These are phyloP conservation scores for Aspergillus wentii DNA, from an alignment of 495 filamentous ascomycete genomes.

Conservation along the genomic window DNA sequence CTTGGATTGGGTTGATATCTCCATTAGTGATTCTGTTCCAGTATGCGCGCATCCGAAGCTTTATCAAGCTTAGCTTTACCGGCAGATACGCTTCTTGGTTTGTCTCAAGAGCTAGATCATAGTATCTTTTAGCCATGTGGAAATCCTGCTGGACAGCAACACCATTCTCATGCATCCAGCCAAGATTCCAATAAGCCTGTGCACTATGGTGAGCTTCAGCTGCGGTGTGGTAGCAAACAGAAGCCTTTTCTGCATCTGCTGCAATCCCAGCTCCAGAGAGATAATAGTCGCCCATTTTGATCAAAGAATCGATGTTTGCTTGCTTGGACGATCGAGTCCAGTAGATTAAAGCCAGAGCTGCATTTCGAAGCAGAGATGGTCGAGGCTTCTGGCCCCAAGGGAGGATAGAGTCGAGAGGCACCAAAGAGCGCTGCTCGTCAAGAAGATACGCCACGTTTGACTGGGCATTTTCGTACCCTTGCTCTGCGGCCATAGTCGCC, in stretches of 20 bases:
- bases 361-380: constrained; percentile 58
- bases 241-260: constrained; percentile 78
- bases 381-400: constrained; percentile 34
- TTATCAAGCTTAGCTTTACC: constrained; percentile 81
- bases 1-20: constrained; percentile 81
- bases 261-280: constrained; percentile 68
- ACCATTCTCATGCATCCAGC: constrained; percentile 99
- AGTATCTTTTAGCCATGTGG: constrained; percentile 93
- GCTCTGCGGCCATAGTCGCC: constrained; percentile 91
- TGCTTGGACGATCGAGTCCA: constrained; percentile 97
- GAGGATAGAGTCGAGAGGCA: constrained; percentile 44
- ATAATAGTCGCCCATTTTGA: constrained; percentile 99
- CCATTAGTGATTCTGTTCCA: constrained; percentile 94
- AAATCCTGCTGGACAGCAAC: constrained; percentile 92
- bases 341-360: constrained; percentile 79
- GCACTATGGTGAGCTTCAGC: constrained; percentile 87
- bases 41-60: constrained; percentile 75
- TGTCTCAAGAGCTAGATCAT: constrained; percentile 85
- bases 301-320: constrained; percentile 83
- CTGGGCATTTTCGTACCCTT: constrained; percentile 90
- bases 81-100: constrained; percentile 95
- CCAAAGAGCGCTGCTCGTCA: constrained; percentile 69
- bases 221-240: constrained; percentile 85
- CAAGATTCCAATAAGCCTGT: constrained; percentile 94
- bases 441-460: constrained; percentile 91